A percentile compares a stretch with the other conserved stretches of the same genome.
These are phyloP conservation scores for Colletotrichum sp. DNA, from an alignment of 2,329 filamentous ascomycete species.

Conservation along the genomic window DNA sequence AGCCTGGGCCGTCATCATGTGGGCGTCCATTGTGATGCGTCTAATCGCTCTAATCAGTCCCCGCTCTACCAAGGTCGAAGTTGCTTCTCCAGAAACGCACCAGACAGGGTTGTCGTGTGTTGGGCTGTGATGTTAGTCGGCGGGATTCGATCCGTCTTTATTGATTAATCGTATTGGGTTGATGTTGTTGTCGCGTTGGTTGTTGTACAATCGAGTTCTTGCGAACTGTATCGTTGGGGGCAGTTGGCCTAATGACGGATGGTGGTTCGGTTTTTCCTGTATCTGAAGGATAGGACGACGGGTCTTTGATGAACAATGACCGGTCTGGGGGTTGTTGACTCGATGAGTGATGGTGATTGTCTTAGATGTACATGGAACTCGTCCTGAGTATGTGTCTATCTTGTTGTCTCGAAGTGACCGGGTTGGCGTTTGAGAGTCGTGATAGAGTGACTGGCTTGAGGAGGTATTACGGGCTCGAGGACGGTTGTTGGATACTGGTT, in stretches of 20 bases:
- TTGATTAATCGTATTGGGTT: not conserved
- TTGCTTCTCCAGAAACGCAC: conserved; percentile 30
- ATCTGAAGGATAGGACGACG: conserved; percentile 50
- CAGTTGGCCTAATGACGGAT: conserved; percentile 38
- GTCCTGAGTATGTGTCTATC: conserved; percentile 24
- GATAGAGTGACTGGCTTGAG: conserved; percentile 30
- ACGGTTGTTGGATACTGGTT: conserved; percentile 24
- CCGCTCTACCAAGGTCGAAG: not conserved
- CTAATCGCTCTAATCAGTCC: conserved; percentile 26
- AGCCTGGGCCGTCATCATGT: conserved; percentile 58
- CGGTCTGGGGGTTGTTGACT: conserved; percentile 19
- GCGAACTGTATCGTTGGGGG: conserved; percentile 26
- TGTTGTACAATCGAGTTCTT: conserved; percentile 30
- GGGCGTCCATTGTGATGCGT: conserved; percentile 67
- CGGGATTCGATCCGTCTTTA: conserved; percentile 5
- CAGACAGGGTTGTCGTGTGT: conserved; percentile 25
- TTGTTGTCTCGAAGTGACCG: conserved; percentile 13
- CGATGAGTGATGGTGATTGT: conserved; percentile 20
- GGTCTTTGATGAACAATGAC: conserved; percentile 32
- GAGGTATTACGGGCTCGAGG: conserved; percentile 29
- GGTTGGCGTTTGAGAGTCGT: conserved; percentile 27
- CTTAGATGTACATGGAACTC: conserved; percentile 39
- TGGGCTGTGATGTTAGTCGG: conserved; percentile 13
- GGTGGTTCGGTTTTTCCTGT: conserved; percentile 3
- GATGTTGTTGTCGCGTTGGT: conserved; percentile 14